A percentile compares a stretch with the other conserved stretches of the same genome.
Evolutionary conservation across 768 basidiomycete genomes (phyloP).

Genomic region (Agrocybe praecox): DNA sequence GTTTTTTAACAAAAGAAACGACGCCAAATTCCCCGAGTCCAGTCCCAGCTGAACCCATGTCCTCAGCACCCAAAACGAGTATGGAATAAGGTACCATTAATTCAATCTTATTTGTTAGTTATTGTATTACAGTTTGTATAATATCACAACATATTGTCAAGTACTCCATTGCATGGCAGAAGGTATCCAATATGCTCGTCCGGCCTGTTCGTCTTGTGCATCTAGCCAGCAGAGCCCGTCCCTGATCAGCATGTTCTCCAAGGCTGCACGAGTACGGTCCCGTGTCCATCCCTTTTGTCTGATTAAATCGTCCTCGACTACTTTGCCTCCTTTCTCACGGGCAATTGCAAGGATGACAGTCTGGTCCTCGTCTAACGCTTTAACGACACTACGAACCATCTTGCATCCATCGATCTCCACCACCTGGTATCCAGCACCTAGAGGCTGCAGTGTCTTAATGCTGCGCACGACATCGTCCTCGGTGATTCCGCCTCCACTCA

Average conservation of each 20-base stretch:
- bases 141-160: conserved; percentile 34
- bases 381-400: conserved; percentile 88
- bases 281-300: conserved; percentile 72
- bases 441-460: conserved; percentile 84
- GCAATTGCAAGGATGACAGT: conserved; percentile 79
- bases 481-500: conserved; percentile 69
- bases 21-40: conserved; percentile 16
- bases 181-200: conserved; percentile 84
- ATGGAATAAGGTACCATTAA: conserved; percentile 20
- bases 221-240: conserved; percentile 97
- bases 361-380: conserved; percentile 90
- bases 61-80: conserved; percentile 26
- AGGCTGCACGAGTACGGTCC: conserved; percentile 72
- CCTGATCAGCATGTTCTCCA: conserved; percentile 88
- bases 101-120: conserved; percentile 4
- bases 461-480: conserved; percentile 85
- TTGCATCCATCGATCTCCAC: conserved; percentile 72
- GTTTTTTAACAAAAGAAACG: conserved; percentile 13
- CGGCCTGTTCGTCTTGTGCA: conserved; percentile 72
- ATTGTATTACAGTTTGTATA: conserved; percentile 12
- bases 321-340: conserved; percentile 64
- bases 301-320: conserved; percentile 67
- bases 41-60: conserved; percentile 24
- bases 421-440: conserved; percentile 91
- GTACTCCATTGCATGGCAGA: conserved; percentile 87